Conservation (phyloP, 116 monocot species). For the Cymodocea nodosa region DNA sequence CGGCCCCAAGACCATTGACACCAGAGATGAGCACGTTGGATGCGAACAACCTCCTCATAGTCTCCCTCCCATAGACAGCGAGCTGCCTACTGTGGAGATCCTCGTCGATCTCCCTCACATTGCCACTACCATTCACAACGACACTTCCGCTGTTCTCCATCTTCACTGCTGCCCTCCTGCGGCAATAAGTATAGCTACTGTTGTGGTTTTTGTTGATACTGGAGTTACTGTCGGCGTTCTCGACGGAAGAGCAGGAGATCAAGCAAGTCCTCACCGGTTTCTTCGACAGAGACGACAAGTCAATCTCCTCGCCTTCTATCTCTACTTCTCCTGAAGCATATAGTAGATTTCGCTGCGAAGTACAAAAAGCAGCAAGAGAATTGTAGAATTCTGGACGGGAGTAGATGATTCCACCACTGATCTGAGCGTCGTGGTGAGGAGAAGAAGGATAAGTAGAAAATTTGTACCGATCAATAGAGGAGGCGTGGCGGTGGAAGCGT, state of each 20-base stretch:
- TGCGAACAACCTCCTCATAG: constrained; percentile 69
- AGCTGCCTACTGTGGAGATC: constrained; percentile 98
- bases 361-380: background rate
- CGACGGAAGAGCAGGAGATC: background rate
- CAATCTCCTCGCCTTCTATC: constrained; percentile 14
- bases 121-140: background rate
- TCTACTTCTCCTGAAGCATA: constrained; percentile 53
- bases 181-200: background rate
- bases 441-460: no score
- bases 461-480: no score
- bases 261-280: constrained; percentile 13
- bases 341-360: constrained; percentile 10
- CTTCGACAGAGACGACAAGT: constrained; percentile 20
- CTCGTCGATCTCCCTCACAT: constrained; percentile 71
- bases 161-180: background rate
- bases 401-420: no score
- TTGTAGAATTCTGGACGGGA: background rate
- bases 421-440: no score
- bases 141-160: background rate
- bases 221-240: constrained; percentile 1
- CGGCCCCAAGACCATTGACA: constrained; percentile 76
- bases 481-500: no score
- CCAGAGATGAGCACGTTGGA: constrained; percentile 90
- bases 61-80: constrained; percentile 94
- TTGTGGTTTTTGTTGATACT: background rate